Base-by-base conservation (phyloP, 2,329 filamentous ascomycete species). In the Epichloe gansuensis region DNA sequence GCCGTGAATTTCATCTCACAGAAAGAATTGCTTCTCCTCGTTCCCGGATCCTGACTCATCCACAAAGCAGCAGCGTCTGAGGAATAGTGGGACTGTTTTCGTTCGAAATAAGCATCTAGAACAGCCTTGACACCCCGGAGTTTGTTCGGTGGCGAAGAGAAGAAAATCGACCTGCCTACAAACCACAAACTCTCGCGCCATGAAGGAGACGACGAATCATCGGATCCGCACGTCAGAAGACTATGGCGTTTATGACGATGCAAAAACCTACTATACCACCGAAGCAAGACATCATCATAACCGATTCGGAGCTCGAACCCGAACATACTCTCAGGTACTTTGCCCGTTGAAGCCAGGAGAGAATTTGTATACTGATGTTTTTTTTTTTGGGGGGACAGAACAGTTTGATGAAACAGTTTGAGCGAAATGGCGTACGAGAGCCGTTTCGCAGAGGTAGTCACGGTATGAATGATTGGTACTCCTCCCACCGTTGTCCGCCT, bases 371-470 rank as follows among this genome's bases (percentile, higher is more conserved):
- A 31, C 28, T 31, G 28, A 31, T 28, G 23, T 28, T 51, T 66
- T 72, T 54, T 73, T 56, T 38, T n/a, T n/a, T n/a, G 25, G 37
- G 28, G 46, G n/a, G 28, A 45, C 53, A 81, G 76, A 80, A 78
- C 62, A 72, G 74, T 57, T 63, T 80, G 58, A 62, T 74, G 61
- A 74, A 72, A 59, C 77, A 80, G 56, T 71, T 79, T 59, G 75
- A 77, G 57, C 70, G 74, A 52, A 60, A 78, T 57, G 75, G 72
- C 15, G 61, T 76, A 25, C 72, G 73, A 55, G 75, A 78, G 61
- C 78, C 77, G 9, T 79, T 79, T 58, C 71, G 78, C 55, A 71
- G 79, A 61, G 78, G 78, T 50, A 82, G 79, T 59, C 79, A 82
- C 60, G 77, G 77, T 80, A 71, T 58, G 71, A 57, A 46, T 49